A percentile compares a stretch with the other conserved stretches of the same genome.
These are phyloP conservation scores for Gillenia trifoliata DNA, from an alignment of 306 rosid genomes.

Conservation along the genomic window DNA sequence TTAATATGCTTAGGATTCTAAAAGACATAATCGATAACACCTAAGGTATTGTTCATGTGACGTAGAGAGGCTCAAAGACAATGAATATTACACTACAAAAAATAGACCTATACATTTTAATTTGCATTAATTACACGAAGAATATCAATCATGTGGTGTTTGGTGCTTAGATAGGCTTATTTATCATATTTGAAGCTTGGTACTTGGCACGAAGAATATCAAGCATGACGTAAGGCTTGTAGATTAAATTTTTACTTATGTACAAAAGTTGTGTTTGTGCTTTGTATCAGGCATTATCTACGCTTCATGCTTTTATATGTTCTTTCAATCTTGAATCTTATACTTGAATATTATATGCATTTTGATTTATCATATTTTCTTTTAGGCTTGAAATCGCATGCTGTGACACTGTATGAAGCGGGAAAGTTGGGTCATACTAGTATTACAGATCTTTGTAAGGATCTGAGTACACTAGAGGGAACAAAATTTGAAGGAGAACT, in stretches of 20 bases:
- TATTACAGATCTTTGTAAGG: conserved; percentile 90
- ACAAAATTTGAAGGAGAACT: conserved; percentile 90
- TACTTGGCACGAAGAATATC: background rate
- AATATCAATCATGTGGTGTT: too few species aligned
- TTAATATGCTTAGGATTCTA: too few species aligned
- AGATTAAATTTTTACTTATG: background rate
- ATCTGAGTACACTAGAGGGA: conserved; percentile 80
- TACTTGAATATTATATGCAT: background rate
- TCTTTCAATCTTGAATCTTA: background rate
- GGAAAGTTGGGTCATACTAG: conserved; percentile 93
- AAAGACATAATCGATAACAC: background rate
- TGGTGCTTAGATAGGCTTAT: too few species aligned
- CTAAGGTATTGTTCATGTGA: background rate
- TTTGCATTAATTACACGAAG: too few species aligned
- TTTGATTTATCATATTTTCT: background rate
- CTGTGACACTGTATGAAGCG: conserved; percentile 93
- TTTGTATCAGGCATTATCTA: background rate
- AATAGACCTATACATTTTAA: background rate
- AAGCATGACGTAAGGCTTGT: background rate
- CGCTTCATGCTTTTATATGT: conserved; percentile 5
- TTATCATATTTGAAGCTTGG: too few species aligned
- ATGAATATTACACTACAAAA: background rate
- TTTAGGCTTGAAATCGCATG: conserved; percentile 96
- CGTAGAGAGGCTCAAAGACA: background rate
- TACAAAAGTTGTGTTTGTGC: background rate